A percentile compares a stretch with the other conserved stretches of the same genome.
These are phyloP conservation scores for Citeromyces hawaiiensis DNA, from an alignment of 1,139 yeast species.

Conservation along the genomic window DNA sequence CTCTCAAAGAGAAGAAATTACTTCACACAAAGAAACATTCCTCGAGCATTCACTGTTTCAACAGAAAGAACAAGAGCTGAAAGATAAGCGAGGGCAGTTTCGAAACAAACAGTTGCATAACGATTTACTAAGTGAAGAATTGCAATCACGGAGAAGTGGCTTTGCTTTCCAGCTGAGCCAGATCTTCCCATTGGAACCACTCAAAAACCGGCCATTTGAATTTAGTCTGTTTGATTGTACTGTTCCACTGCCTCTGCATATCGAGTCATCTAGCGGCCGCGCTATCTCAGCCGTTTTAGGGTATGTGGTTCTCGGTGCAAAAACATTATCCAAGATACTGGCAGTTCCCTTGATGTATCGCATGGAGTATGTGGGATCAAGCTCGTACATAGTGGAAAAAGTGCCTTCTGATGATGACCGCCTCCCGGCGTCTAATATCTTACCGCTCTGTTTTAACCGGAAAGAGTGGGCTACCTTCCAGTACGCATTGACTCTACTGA, in stretches of 20 bases:
- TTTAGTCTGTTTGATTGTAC: background rate
- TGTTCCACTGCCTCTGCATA: background rate
- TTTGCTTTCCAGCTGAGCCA: background rate
- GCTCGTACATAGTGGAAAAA: slow-evolving; percentile 30
- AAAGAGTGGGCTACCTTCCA: slow-evolving; percentile 31
- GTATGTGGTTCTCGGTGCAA: slow-evolving; percentile 27
- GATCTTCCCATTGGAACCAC: background rate
- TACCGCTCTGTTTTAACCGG: slow-evolving; percentile 20
- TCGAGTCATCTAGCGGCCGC: background rate
- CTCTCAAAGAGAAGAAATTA: background rate
- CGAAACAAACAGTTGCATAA: background rate
- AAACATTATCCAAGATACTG: slow-evolving; percentile 26
- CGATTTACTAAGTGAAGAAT: background rate
- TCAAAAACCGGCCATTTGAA: background rate
- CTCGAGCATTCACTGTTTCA: background rate
- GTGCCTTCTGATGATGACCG: too few species aligned
- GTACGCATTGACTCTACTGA: slow-evolving; percentile 33
- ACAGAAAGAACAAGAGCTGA: background rate
- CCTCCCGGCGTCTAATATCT: slow-evolving; percentile 11
- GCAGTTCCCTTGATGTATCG: slow-evolving; percentile 37
- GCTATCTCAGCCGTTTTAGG: background rate
- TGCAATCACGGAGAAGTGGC: background rate
- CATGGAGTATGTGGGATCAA: slow-evolving; percentile 33
- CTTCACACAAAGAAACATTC: background rate
- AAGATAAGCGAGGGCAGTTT: background rate